A percentile compares a stretch with the other conserved stretches of the same genome.
Evolutionary conservation across 768 basidiomycete genomes (phyloP).

Genomic region (Leccinum variicolor): DNA sequence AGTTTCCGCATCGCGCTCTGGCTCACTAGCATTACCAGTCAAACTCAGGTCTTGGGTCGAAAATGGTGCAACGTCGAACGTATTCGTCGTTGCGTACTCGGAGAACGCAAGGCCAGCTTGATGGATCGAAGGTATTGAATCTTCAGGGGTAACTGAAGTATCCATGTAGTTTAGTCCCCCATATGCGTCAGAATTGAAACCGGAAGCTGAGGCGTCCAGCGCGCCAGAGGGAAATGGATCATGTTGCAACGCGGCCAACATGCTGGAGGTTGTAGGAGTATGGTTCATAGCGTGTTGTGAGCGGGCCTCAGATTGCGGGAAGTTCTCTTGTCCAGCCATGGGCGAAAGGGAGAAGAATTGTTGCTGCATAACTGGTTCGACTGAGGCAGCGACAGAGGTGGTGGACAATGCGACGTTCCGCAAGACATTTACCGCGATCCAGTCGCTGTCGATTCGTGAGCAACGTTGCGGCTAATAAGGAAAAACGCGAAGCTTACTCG

Average conservation of each 20-base stretch:
- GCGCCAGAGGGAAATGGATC: conserved; percentile 65
- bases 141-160: conserved; percentile 60
- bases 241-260: conserved; percentile 84
- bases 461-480: conserved; percentile 7
- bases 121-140: conserved; percentile 56
- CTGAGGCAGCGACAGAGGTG: conserved; percentile 88
- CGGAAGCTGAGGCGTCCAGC: conserved; percentile 59
- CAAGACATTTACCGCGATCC: conserved; percentile 88
- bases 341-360: conserved; percentile 84
- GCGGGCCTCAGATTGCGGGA: conserved; percentile 61
- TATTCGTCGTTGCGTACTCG: conserved; percentile 61
- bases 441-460: conserved; percentile 56
- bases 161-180: conserved; percentile 76
- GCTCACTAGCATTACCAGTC: conserved; percentile 50
- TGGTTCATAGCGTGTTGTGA: conserved; percentile 66
- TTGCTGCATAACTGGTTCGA: conserved; percentile 89
- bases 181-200: conserved; percentile 68
- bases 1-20: conserved; percentile 59
- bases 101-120: conserved; percentile 64
- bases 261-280: conserved; percentile 85
- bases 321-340: conserved; percentile 86
- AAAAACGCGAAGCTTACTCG: conserved; percentile 53
- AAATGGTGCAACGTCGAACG: conserved; percentile 73
- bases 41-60: conserved; percentile 65
- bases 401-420: conserved; percentile 85